phyloP scores from a whole-genome alignment of 805 yeast genomes.

The Starmerella scarabaei region DNA sequence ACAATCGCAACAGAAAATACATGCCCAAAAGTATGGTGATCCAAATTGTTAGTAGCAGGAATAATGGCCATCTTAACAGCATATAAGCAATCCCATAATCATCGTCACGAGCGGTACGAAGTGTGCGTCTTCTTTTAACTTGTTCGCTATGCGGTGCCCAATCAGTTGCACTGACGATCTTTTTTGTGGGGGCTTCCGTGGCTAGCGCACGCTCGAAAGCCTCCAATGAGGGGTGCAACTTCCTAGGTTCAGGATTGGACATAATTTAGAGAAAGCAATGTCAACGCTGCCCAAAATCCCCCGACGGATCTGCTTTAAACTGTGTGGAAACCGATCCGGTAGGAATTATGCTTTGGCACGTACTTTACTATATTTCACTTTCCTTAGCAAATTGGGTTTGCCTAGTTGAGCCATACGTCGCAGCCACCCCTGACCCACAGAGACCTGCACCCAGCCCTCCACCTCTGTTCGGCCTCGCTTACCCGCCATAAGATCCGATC shows the following conservation, averaged over 20 bases:
- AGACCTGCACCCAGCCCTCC: too few species aligned
- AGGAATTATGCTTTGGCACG: too few species aligned
- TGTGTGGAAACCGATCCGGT: too few species aligned
- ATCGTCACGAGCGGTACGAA: conserved; percentile 10
- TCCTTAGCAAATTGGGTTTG: too few species aligned
- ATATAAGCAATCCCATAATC: conserved; percentile 32
- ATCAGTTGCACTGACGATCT: conserved; percentile 22
- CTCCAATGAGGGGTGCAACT: conserved; percentile 7
- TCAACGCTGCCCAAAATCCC: too few species aligned
- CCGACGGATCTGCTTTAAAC: too few species aligned
- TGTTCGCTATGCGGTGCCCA: conserved; percentile 16
- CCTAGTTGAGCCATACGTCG: too few species aligned
- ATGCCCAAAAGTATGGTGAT: conserved; percentile 35
- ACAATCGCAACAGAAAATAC: conserved; percentile 43
- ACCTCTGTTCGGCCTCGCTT: too few species aligned
- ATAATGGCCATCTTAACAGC: conserved; percentile 53
- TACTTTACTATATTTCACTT: too few species aligned
- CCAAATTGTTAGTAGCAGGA: conserved; percentile 44
- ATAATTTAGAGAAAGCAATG: too few species aligned
- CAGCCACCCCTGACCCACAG: too few species aligned
- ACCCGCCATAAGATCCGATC: too few species aligned
- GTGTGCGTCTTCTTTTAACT: conserved; percentile 3
- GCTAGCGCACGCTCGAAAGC: conserved; percentile 15
- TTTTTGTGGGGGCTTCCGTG: conserved; percentile 12
- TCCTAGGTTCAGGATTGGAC: neutral